A percentile compares a stretch with the other conserved stretches of the same genome.
Evolutionary conservation across 495 filamentous ascomycete genomes (phyloP).

Genomic region (Thermochaetoides thermophila): DNA sequence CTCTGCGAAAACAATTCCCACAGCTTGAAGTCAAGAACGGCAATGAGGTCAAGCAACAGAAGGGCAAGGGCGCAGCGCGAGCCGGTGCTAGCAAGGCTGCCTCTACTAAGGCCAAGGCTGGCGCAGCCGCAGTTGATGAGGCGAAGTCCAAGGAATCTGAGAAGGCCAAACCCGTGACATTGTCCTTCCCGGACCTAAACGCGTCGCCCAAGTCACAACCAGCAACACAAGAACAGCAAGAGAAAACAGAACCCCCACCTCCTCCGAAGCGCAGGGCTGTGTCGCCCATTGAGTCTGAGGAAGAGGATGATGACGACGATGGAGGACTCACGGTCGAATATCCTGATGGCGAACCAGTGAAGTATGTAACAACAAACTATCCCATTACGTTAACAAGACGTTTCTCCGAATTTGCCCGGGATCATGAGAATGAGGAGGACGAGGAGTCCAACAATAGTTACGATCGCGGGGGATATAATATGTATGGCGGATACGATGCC

Average conservation of each 20-base stretch:
- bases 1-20: constrained; percentile 26
- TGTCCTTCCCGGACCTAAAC: constrained; percentile 13
- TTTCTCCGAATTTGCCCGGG: constrained; percentile 27
- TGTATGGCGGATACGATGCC: neutral
- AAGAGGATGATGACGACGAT: constrained; percentile 30
- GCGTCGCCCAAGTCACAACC: constrained; percentile 1
- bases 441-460: constrained; percentile 24
- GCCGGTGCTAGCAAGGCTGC: constrained; percentile 12
- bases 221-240: constrained; percentile 4
- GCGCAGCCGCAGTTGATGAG: constrained; percentile 4
- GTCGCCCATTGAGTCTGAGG: constrained; percentile 19
- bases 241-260: too few relatives aligned
- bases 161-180: constrained; percentile 8
- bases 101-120: constrained; percentile 11
- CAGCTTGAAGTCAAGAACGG: constrained; percentile 22
- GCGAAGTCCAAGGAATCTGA: constrained; percentile 5
- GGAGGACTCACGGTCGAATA: constrained; percentile 31
- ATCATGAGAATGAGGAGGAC: constrained; percentile 14
- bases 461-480: constrained; percentile 6
- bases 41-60: constrained; percentile 5
- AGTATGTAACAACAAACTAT: constrained; percentile 15
- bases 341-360: constrained; percentile 21
- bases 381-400: constrained; percentile 23
- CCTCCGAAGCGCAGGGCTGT: constrained; percentile 11
- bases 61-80: constrained; percentile 10